Evolutionary conservation across 1,139 yeast genomes (phyloP), one percentile per base, ranked within the genome.

Genomic region (Lodderomyces metapsilosis): DNA sequence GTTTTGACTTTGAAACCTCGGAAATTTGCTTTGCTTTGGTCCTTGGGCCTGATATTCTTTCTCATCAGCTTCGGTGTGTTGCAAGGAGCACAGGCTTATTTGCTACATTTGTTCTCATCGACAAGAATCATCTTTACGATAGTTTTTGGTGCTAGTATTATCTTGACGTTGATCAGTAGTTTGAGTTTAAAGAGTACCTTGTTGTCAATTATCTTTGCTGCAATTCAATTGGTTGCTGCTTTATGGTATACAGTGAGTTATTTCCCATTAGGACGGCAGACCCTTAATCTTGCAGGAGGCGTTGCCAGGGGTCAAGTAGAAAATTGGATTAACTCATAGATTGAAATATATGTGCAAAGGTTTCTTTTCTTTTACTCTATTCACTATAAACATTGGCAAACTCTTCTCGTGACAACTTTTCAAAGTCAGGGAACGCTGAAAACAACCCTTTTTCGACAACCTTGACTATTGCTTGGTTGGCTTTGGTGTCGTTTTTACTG

Each of bases 11-110:
- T 79, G 35, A 78, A 74, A 52, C 85, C 85, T 0, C 59, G 76
- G 37, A 80, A 80, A 53, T 80, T 80, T 58, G 82, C 84, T 15
- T 52, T 78, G 15, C 61, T 80, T 38, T 80, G 85, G 83, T 74
- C 84, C 0, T 55, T 80, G 36, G 86, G 87, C 0, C 77, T 83
- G 6, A 65, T 78, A 1, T 66, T 80, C 49, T 80, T 80, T 59
- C 55, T 80, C 43, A 66, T 73, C 5, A 74, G 84, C 45, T 80
- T 80, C 53, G 82, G 80, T 2, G 74, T 80, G 0, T 57, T 80
- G 38, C 83, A 78, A 53, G 85, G 85, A 0, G 66, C 70, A 46
- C 54, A 59, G 44, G 67, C 75, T 2, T 80, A 79, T 48, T 54
- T 73, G 49, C 57, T 59, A 10, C 82, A 77, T 53, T 64, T 80